Evolutionary conservation across 768 basidiomycete genomes (phyloP), one percentile per base, ranked within the genome.

Genomic region (Pleurotus salmoneostramineus): DNA sequence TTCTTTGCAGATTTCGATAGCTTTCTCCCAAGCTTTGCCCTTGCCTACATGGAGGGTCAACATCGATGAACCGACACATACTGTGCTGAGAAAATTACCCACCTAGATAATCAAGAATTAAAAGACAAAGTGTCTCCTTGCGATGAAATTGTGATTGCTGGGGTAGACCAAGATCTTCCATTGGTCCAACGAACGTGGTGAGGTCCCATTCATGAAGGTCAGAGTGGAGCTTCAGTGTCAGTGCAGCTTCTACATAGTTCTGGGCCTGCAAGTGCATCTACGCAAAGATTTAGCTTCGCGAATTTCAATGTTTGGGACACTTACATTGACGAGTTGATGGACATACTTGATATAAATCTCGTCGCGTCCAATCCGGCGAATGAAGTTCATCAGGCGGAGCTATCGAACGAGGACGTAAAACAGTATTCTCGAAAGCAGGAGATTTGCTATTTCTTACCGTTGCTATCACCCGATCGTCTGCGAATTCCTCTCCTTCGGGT

Each of bases 331-430:
- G 27, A 97, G 85, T 67, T 95, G 93, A 67, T 97, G 93, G 21
- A 96, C 91, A 69, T 96, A 96, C 81, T 95, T 93, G 71, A 95
- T 91, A 65, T 95, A 96, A 59, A 97, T 94, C 67, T 95, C 94
- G 65, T 93, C 89, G 10, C 95, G 80, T 14, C 94, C 94, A 57
- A 96, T 95, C 14, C 90, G 83, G 14, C 93, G 83, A 62, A 96
- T 93, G 70, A 95, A 97, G 69, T 94, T 93, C 89, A 97, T 94
- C 60, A 97, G 75, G 35, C 92, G 83, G 61, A 95, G 76, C 90
- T 92, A 59, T 35, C 57, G 50, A 35, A 62, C 50, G 47, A 46
- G 62, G 58, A 34, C 47, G 51, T 1, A 3, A 6, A 51, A 4
- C 14, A 52, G 7, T 8, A 48, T 17, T n/a, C n/a, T 47, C 52